These are phyloP conservation scores for Microdochium bolleyi DNA, from an alignment of 2,329 filamentous ascomycete genomes.

Conservation along the genomic window DNA sequence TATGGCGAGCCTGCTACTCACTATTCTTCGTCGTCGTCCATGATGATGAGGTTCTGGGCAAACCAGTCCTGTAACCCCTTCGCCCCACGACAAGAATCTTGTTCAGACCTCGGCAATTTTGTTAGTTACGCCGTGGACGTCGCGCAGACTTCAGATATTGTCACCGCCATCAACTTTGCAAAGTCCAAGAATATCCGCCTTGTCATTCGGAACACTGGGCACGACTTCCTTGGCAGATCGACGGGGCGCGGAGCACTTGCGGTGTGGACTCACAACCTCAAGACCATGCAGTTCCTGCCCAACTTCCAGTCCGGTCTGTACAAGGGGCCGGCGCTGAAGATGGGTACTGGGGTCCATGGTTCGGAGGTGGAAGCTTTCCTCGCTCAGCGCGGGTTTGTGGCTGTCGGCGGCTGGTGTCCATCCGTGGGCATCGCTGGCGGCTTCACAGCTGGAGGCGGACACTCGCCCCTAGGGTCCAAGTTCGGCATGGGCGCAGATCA, in stretches of 20 bases:
- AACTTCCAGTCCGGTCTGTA: background rate
- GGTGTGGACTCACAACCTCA: slow-evolving; percentile 33
- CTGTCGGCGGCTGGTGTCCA: slow-evolving; percentile 8
- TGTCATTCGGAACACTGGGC: slow-evolving; percentile 24
- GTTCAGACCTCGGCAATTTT: background rate
- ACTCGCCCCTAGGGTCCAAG: slow-evolving; percentile 29
- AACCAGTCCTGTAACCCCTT: slow-evolving; percentile 10
- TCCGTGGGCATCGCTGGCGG: slow-evolving; percentile 29
- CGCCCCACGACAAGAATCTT: background rate
- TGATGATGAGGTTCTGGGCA: slow-evolving; percentile 13
- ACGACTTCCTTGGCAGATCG: slow-evolving; percentile 29
- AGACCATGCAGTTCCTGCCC: slow-evolving; percentile 18
- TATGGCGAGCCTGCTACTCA: slow-evolving; percentile 8
- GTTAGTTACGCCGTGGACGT: background rate
- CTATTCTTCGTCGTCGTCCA: slow-evolving; percentile 10
- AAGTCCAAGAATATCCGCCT: background rate
- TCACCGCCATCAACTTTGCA: background rate
- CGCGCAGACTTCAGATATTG: background rate
- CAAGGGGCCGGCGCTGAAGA: slow-evolving; percentile 8
- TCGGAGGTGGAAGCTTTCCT: slow-evolving; percentile 6
- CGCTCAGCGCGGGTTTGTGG: slow-evolving; percentile 3
- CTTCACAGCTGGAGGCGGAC: slow-evolving; percentile 39
- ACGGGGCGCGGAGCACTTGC: slow-evolving; percentile 27
- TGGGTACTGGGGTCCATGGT: slow-evolving; percentile 10
- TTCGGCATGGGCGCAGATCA: slow-evolving; percentile 42